A percentile compares a stretch with the other conserved stretches of the same genome.
Evolutionary conservation across 106 monocot genomes (phyloP).

Genomic region (Hemerocallis citrina): DNA sequence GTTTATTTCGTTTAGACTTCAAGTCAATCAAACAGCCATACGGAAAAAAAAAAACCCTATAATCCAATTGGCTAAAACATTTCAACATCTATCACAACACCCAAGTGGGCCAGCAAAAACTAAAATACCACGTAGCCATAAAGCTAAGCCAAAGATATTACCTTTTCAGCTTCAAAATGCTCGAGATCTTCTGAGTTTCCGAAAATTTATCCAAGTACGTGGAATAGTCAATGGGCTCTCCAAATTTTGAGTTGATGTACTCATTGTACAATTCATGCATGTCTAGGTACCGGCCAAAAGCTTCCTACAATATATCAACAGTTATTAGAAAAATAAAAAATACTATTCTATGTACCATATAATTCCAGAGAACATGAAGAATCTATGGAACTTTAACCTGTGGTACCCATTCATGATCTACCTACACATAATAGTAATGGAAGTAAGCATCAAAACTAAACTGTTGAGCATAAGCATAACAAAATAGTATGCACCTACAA

Average conservation of each 20-base stretch:
- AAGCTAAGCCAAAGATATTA: conserved; percentile 9
- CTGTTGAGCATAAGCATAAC: not conserved
- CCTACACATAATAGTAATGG: not conserved
- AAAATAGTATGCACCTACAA: not conserved
- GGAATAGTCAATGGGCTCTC: conserved; percentile 72
- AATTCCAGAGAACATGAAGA: too few species aligned
- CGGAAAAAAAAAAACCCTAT: too few species aligned
- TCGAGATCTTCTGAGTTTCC: conserved; percentile 50
- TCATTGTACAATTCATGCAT: conserved; percentile 90
- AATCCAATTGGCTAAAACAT: too few species aligned
- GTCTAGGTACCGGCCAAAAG: conserved; percentile 88
- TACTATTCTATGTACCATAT: not conserved
- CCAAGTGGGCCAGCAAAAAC: not conserved
- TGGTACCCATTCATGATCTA: not conserved
- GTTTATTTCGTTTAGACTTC: not conserved
- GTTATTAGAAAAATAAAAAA: not conserved
- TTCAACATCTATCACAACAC: too few species aligned
- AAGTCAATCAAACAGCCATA: too few species aligned
- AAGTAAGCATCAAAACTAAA: not conserved
- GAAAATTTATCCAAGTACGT: conserved; percentile 67
- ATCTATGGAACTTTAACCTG: too few species aligned
- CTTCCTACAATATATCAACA: conserved; percentile 44
- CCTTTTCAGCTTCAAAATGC: conserved; percentile 67
- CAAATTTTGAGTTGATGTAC: conserved; percentile 95
- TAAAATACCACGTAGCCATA: not conserved